phyloP scores from a whole-genome alignment of 106 monocot genomes.

The Posidonia australis region DNA sequence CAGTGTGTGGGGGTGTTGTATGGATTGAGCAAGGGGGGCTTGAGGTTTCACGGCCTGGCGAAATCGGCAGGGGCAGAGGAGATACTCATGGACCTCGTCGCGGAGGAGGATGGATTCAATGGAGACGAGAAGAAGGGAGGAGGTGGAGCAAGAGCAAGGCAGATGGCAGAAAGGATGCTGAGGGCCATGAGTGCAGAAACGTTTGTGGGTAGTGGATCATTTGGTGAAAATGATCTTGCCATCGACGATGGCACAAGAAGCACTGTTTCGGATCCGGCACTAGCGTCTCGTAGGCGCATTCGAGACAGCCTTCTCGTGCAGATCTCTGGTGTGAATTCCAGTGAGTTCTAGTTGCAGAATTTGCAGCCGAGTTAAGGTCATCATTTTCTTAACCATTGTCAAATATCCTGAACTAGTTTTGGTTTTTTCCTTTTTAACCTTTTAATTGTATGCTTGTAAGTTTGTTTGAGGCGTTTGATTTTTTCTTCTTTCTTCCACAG shows the following conservation, averaged over 20 bases:
- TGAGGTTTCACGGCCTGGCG: slow-evolving; percentile 60
- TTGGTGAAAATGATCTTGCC: neutral
- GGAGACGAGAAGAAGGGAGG: slow-evolving; percentile 1
- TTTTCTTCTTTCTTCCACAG: no score
- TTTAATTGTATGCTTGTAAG: no score
- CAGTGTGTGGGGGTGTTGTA: slow-evolving; percentile 44
- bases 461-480: no score
- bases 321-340: slow-evolving; percentile 7
- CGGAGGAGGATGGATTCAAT: slow-evolving; percentile 3
- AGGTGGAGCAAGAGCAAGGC: slow-evolving; percentile 14
- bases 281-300: neutral
- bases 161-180: slow-evolving; percentile 11
- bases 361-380: no score
- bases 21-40: slow-evolving; percentile 54
- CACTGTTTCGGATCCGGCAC: neutral
- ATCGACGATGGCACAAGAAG: neutral
- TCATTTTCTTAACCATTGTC: no score
- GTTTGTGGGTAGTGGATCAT: neutral
- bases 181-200: neutral
- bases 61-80: slow-evolving; percentile 42
- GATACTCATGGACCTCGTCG: slow-evolving; percentile 30
- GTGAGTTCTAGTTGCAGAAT: slow-evolving; percentile 7
- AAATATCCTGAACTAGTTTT: no score
- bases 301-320: neutral
- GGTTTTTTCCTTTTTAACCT: no score